Evolutionary conservation across 331 rosid species (phyloP), one percentile per base, ranked within the genome.

Genomic region (Acacia pycnantha): DNA sequence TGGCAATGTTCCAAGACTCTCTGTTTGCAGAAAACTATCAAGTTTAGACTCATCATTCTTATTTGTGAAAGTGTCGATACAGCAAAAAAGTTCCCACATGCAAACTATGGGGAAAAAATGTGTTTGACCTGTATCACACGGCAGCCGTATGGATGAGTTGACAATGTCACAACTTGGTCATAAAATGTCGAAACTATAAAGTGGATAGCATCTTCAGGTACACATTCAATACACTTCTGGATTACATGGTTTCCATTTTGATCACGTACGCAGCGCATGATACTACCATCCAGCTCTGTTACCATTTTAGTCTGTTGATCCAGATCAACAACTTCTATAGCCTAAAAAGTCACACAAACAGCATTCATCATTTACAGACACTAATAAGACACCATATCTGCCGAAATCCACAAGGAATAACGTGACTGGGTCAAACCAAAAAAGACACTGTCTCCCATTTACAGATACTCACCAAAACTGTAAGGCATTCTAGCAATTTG

Each of bases 91-190:
- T 72, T 26, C 46, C 27, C 11, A 81, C 46, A 62, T 51, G 26
- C 70, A 75, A 74, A 11, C 56, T 15, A 16, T 6, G 9, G 41
- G 41, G 9, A 37, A 12, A 27, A 68, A 75, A n/a, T n/a, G n/a
- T 69, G 27, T n/a, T 11, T 76, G 26, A 95, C 99, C 98, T 95
- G 99, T 85, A 95, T 95, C 80, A 95, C 99, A 18, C 97, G 98
- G 81, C 99, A 95, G 70, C 99, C 99, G 76, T 95, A 95, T 22
- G 99, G 99, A 83, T 93, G 99, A 81, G 98, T 92, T 73, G 99
- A 95, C 78, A 95, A 91, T 37, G 88, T 84, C 83, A 95, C 97
- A 59, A 95, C 99, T 87, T 93, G 97, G 79, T 91, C 99, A 84
- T 85, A 95, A 84, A 95, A 95, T 1, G 98, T 90, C 18, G 98